Evolutionary conservation across 164 flowering plant genomes (phyloP), one percentile per base, ranked within the genome.

Genomic region (Umbellularia californica): DNA sequence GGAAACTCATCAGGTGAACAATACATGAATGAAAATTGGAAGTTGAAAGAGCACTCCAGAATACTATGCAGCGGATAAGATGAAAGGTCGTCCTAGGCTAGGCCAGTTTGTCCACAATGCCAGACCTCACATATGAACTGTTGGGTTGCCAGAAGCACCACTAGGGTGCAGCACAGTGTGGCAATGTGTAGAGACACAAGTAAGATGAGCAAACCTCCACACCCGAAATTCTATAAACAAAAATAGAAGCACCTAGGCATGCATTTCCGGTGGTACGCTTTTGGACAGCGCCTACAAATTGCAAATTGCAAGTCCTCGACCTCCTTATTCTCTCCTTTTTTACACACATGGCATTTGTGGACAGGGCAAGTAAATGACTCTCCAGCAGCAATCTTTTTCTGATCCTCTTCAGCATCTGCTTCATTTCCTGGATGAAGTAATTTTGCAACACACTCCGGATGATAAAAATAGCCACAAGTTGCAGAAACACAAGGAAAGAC

Each of bases 261-360:
- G 84, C 99, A 95, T 84, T 92, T 89, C 75, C 89, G 79, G 71
- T 95, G 99, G 81, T 95, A 95, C 69, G 97, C 83, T 77, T 70
- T 92, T 14, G 99, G 98, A 74, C 99, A 95, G 6, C 97, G 96
- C 73, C 98, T 84, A 72, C 99, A 95, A 0, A 92, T 72, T 58
- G 97, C 98, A 87, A 95, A 88, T 76, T 88, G 92, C 81, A 88
- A 71, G 5, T 87, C 87, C 11, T 0, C 55, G 14, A 70, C 82
- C 20, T 79, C 72, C 78, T 85, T 87, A 76, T 88, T 78, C 80
- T 95, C 98, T 70, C 78, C 81, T 75, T 80, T 73, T 58, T 85
- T 83, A 79, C 99, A 93, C 24, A 83, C 75, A 68, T 3, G 70
- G 75, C 98, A 95, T 71, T 82, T 86, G 77, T 95, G 99, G 20